phyloP scores from a whole-genome alignment of 495 filamentous ascomycete species.

The Astrothelium macrocarpum region DNA sequence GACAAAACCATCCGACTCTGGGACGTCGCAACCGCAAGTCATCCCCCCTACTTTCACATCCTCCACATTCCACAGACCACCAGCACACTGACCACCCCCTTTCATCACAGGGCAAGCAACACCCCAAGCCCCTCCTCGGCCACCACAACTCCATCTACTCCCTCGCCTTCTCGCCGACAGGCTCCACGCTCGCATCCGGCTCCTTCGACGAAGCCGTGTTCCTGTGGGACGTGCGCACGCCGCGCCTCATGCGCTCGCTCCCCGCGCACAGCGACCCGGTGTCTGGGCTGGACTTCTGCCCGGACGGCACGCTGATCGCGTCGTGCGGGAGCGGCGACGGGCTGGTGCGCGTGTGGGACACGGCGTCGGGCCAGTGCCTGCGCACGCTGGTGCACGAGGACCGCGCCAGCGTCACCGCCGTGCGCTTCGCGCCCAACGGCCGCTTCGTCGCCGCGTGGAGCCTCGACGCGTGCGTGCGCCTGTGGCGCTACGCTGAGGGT shows the following conservation, averaged over 20 bases:
- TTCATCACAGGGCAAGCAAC: conserved; percentile 43
- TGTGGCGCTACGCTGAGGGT: conserved; percentile 91
- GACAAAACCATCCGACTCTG: conserved; percentile 93
- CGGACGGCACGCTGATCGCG: conserved; percentile 83
- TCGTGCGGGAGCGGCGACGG: conserved; percentile 77
- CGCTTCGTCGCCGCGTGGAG: conserved; percentile 86
- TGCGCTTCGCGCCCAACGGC: conserved; percentile 88
- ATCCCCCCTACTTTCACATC: conserved; percentile 10
- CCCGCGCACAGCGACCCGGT: conserved; percentile 95
- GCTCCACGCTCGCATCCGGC: conserved; percentile 88
- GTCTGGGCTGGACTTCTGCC: conserved; percentile 81
- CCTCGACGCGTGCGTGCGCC: conserved; percentile 75
- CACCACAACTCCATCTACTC: conserved; percentile 96
- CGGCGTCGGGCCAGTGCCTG: conserved; percentile 87
- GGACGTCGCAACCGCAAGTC: conserved; percentile 65
- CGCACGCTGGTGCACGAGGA: conserved; percentile 93
- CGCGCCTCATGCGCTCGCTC: conserved; percentile 72
- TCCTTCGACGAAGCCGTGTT: conserved; percentile 97
- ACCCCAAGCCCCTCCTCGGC: conserved; percentile 58
- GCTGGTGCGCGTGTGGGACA: conserved; percentile 91
- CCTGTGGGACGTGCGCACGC: conserved; percentile 86
- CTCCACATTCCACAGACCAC: background rate
- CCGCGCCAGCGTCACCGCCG: conserved; percentile 81
- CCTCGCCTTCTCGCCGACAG: conserved; percentile 88
- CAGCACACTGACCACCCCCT: conserved; percentile 12